These are phyloP conservation scores for Bromus sterilis DNA, from an alignment of 176 grass and related monocot genomes.

Conservation along the genomic window DNA sequence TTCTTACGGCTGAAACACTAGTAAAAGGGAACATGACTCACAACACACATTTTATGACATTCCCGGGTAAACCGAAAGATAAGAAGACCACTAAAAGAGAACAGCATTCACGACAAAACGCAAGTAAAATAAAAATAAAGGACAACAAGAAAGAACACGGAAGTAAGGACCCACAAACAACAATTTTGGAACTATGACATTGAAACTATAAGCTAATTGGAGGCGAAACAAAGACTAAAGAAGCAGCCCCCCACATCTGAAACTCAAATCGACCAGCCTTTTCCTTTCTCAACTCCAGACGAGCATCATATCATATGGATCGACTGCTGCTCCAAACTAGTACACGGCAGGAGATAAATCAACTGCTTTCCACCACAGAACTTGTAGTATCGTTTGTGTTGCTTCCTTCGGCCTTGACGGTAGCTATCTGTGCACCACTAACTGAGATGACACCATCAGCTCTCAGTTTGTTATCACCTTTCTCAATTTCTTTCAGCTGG, in stretches of 20 bases:
- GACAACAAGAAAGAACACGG: neutral
- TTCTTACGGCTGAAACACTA: slow-evolving; percentile 43
- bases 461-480: slow-evolving; percentile 5
- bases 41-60: slow-evolving; percentile 29
- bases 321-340: slow-evolving; percentile 33
- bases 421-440: slow-evolving; percentile 5
- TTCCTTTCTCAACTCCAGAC: slow-evolving; percentile 16
- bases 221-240: slow-evolving; percentile 55
- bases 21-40: slow-evolving; percentile 38
- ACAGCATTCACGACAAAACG: slow-evolving; percentile 38
- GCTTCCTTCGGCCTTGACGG: slow-evolving; percentile 30
- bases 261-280: slow-evolving; percentile 22
- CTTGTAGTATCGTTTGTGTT: neutral
- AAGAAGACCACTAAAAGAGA: slow-evolving; percentile 22
- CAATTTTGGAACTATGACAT: slow-evolving; percentile 45
- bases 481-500: slow-evolving; percentile 45
- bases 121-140: slow-evolving; percentile 9
- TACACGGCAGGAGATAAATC: slow-evolving; percentile 15
- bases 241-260: slow-evolving; percentile 25
- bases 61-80: slow-evolving; percentile 14
- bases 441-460: slow-evolving; percentile 13
- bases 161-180: neutral
- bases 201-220: slow-evolving; percentile 58
- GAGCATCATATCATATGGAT: slow-evolving; percentile 5
- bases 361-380: slow-evolving; percentile 33